A percentile compares a stretch with the other conserved stretches of the same genome.
phyloP scores from a whole-genome alignment of 1,139 yeast species.

The Magnusiomyces tetraspermus region DNA sequence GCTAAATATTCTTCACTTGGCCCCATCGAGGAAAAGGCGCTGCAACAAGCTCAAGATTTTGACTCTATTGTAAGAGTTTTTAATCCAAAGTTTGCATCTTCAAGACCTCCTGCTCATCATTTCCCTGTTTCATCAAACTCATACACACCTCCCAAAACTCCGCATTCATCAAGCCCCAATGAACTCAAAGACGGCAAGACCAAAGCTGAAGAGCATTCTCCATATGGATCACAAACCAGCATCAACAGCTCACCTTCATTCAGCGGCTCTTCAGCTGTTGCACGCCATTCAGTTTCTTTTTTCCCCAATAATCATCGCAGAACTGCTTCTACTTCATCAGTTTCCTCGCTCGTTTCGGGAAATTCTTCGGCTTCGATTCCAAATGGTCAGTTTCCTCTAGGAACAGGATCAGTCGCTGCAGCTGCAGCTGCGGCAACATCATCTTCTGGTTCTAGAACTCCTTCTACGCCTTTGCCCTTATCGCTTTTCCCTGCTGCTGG shows the following conservation, averaged over 20 bases:
- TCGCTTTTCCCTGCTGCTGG: conserved; percentile 1
- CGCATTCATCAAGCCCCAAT: background rate
- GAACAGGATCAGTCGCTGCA: background rate
- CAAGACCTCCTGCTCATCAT: background rate
- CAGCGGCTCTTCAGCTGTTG: background rate
- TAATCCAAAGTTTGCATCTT: background rate
- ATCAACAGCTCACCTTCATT: background rate
- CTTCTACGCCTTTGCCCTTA: background rate
- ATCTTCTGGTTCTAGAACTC: background rate
- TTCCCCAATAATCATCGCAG: conserved; percentile 1
- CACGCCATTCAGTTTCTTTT: conserved; percentile 1
- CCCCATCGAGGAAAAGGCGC: background rate
- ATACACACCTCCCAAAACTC: background rate
- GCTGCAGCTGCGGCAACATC: background rate
- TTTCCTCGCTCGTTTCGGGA: too few species aligned
- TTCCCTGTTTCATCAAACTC: background rate
- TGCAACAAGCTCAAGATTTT: background rate
- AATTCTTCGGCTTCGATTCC: background rate
- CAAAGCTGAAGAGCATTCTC: background rate
- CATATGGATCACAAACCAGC: background rate
- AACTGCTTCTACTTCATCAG: background rate
- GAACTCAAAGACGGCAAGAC: background rate
- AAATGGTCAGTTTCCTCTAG: background rate
- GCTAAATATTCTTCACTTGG: background rate
- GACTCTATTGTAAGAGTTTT: background rate